Evolutionary conservation across 2,329 filamentous ascomycete genomes (phyloP), one percentile per base, ranked within the genome.

Genomic region (Coleophoma crateriformis): DNA sequence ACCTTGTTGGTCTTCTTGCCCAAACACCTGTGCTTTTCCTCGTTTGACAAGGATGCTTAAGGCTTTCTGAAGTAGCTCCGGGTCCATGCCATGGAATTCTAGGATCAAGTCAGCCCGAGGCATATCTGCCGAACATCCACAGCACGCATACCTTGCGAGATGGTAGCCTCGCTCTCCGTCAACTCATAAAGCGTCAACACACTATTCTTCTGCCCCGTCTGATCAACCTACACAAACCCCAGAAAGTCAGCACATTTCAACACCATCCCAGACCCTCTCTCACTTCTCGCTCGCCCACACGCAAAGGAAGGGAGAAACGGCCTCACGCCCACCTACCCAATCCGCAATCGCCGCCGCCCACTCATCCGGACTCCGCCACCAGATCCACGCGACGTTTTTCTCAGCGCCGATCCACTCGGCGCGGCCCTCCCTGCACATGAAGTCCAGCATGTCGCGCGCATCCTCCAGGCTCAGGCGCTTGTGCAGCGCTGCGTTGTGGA

Each of bases 131-230:
- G 5, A 27, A 27, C 27, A 27, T 10, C 8, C 7, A 3, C 27
- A 7, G 27, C 27, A 27, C 8, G 7, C 75, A 58, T 65, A 87
- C 85, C 84, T 58, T 85, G 81, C 2, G 80, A 82, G 50, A 74
- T 69, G 2, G 88, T 90, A 32, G 77, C 85, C 63, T 97, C 92
- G n/a, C 92, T 89, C 67, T 96, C 84, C 2, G 82, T 78, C 61
- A 99, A 72, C 72, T 99, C 94, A 68, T 96, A 97, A 20, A 99
- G 74, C 50, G 94, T 99, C 64, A 99, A 69, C 49, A 99, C 92
- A 12, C 79, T 82, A 20, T 89, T 89, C 73, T 87, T 92, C 75
- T 96, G 91, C 4, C 83, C 94, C 53, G 90, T 96, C 54, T 83
- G 82, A 32, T 97, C 91, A 42, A 90, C 68, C 70, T 73, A 54